phyloP scores from a whole-genome alignment of 2,329 filamentous ascomycete genomes.

The Rosellinia necatrix region DNA sequence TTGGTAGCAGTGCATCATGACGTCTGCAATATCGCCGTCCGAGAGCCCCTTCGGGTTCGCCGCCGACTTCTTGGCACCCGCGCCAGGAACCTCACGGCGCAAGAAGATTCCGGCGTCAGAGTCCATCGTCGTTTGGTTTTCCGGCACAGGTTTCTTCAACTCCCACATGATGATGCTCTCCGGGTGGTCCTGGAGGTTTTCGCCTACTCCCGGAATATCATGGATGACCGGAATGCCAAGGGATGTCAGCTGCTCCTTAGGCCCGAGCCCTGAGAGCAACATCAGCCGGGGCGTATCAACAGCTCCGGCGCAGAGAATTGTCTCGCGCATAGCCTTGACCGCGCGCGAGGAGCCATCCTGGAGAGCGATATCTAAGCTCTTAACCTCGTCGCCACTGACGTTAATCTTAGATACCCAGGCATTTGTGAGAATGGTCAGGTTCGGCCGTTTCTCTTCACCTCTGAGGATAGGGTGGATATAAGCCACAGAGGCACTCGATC shows the following conservation, averaged over 20 bases:
- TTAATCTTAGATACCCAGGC: constrained; percentile 86
- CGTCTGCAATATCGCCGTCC: constrained; percentile 78
- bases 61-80: constrained; percentile 57
- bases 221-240: constrained; percentile 60
- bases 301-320: constrained; percentile 78
- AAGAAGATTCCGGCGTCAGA: constrained; percentile 89
- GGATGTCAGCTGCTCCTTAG: constrained; percentile 56
- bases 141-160: constrained; percentile 76
- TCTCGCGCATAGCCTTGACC: constrained; percentile 73
- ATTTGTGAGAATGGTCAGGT: constrained; percentile 84
- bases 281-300: constrained; percentile 77
- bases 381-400: constrained; percentile 69
- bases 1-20: constrained; percentile 98
- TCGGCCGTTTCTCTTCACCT: constrained; percentile 79
- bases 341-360: constrained; percentile 57
- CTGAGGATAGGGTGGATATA: constrained; percentile 91
- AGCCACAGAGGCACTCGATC: constrained; percentile 85
- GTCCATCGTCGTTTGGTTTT: constrained; percentile 87
- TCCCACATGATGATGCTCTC: constrained; percentile 72
- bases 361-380: constrained; percentile 71
- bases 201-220: constrained; percentile 63
- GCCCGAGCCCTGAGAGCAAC: constrained; percentile 62
- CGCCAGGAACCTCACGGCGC: constrained; percentile 74
- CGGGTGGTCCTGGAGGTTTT: constrained; percentile 65
- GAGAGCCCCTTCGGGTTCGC: constrained; percentile 55